Conservation (phyloP, 495 filamentous ascomycete genomes). For the Aspergillus taichungensis region DNA sequence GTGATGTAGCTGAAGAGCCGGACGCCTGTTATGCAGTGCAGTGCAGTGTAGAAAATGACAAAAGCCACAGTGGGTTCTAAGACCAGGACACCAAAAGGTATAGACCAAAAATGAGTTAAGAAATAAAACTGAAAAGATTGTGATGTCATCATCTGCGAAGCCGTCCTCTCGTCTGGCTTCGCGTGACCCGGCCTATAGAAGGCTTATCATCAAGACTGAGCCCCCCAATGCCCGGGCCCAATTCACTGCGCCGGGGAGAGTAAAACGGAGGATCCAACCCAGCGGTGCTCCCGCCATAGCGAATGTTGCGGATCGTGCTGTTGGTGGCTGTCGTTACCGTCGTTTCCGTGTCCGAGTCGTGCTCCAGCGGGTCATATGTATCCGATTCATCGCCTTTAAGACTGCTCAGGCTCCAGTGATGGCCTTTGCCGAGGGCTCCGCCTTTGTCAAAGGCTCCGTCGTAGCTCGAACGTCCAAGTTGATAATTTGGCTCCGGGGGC, state of each 20-base stretch:
- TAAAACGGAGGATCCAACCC: constrained; percentile 9
- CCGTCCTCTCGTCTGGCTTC: constrained; percentile 31
- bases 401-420: constrained; percentile 31
- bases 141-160: too few relatives aligned
- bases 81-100: background rate
- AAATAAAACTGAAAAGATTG: too few relatives aligned
- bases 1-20: background rate
- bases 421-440: constrained; percentile 10
- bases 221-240: constrained; percentile 31
- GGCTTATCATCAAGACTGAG: constrained; percentile 36
- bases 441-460: constrained; percentile 10
- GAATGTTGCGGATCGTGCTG: constrained; percentile 32
- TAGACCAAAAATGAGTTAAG: background rate
- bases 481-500: constrained; percentile 16
- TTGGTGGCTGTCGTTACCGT: constrained; percentile 28
- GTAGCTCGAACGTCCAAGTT: constrained; percentile 9
- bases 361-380: constrained; percentile 26
- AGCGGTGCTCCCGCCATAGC: constrained; percentile 20
- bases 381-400: constrained; percentile 27
- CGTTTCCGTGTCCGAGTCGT: constrained; percentile 37
- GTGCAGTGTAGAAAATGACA: too few relatives aligned
- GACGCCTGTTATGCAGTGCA: too few relatives aligned
- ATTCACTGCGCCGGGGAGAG: constrained; percentile 26
- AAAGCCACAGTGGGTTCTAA: too few relatives aligned
- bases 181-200: constrained; percentile 26